Evolutionary conservation across 2,329 filamentous ascomycete species (phyloP), one percentile per base, ranked within the genome.

Genomic region (Pseudopyrenochaeta lycopersici): DNA sequence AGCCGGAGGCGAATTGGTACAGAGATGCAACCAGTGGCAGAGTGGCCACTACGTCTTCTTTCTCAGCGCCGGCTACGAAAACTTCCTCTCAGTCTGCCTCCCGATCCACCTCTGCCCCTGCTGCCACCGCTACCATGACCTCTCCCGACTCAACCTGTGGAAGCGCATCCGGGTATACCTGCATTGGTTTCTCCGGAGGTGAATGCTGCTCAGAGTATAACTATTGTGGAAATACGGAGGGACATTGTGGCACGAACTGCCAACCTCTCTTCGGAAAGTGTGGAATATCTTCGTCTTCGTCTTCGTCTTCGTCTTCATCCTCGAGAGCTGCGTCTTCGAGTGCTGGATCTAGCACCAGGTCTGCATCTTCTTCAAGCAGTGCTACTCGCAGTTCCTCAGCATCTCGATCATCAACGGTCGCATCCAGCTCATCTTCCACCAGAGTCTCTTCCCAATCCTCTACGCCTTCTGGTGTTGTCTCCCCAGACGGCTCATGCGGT

Each of bases 1-100:
- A 81, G 43, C 72, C 77, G 2, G 58, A 66, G 10, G 66, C 58
- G 12, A 81, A 81, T 64, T 82, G 80, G 80, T 81, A 82, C 66
- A 78, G 82, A 29, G 49, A 52, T 18, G 46, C 60, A 30, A 46
- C 59, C 18, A 23, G 17, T n/a, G 39, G 32, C 17, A 52, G 61
- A 7, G 49, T 55, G 7, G 49, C 56, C 6, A 57, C 62, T 10
- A 45, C 49, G 1, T 60, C 65, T 17, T 45, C 42, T 3, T 58
- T 54, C 41, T 48, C 52, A 11, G 20, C 41, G 12, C 52, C 46
- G 3, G 52, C 54, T 35, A 48, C 55, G 54, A 67, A 47, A 43
- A 57, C 31, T n/a, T 36, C 42, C 58, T 70, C 51, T 60, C 65
- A 23, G 63, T 46, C 33, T 63, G 35, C 7, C 35, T 35, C 43